phyloP scores from a whole-genome alignment of 208 protist genomes.

The Trypanosoma mega region DNA sequence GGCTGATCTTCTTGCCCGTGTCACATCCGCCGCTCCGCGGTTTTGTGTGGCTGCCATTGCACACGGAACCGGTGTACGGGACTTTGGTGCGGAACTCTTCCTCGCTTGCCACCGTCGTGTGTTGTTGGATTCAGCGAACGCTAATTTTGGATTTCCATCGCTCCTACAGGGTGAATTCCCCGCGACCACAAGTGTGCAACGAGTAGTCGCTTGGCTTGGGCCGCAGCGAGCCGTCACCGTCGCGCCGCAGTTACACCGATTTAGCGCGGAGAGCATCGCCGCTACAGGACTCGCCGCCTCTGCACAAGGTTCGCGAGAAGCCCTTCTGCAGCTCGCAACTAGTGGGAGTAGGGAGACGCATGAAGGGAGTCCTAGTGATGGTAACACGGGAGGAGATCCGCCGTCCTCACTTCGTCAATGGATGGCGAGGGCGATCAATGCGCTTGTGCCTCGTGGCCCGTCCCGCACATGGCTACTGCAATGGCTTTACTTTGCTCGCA shows the following conservation, averaged over 20 bases:
- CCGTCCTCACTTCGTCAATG: not conserved
- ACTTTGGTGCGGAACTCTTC: conserved; percentile 82
- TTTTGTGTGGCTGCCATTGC: conserved; percentile 35
- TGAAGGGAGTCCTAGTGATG: not conserved
- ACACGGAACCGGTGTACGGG: conserved; percentile 28
- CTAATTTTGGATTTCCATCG: conserved; percentile 27
- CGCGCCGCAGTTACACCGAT: conserved; percentile 7
- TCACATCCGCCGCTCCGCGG: conserved; percentile 24
- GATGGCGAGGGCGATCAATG: conserved; percentile 1
- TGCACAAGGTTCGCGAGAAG: not conserved
- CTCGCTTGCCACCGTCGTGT: conserved; percentile 57
- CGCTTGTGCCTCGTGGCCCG: not conserved
- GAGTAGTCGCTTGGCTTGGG: conserved; percentile 12
- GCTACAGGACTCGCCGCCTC: conserved; percentile 2
- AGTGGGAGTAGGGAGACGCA: not conserved
- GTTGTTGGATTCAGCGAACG: conserved; percentile 13
- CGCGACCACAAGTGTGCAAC: conserved; percentile 1
- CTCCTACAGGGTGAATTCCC: conserved; percentile 23
- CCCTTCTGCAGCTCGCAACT: not conserved
- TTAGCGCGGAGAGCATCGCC: conserved; percentile 16
- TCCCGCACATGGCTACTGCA: conserved; percentile 10
- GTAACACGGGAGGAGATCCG: not conserved
- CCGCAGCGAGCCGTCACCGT: conserved; percentile 14
- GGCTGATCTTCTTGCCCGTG: conserved; percentile 42
- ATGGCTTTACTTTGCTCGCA: conserved; percentile 12